phyloP scores from a whole-genome alignment of 202 grass and related monocot species.

The Hordeum pubiflorum region DNA sequence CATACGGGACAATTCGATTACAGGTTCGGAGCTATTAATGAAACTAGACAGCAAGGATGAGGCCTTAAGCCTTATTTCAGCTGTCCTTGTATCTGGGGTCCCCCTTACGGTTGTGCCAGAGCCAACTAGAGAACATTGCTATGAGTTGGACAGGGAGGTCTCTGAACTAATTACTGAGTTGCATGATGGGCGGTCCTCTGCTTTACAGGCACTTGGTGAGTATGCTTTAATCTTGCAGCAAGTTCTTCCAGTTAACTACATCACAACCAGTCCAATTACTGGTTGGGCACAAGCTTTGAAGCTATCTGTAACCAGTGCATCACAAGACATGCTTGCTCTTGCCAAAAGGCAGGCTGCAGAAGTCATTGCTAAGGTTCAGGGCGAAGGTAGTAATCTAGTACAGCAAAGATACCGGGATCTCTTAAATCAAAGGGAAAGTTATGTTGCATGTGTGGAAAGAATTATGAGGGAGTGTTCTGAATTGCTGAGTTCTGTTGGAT shows the following conservation, averaged over 20 bases:
- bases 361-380: conserved; percentile 71
- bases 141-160: conserved; percentile 88
- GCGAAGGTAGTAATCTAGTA: conserved; percentile 64
- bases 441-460: conserved; percentile 59
- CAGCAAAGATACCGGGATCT: conserved; percentile 77
- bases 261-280: conserved; percentile 72
- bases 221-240: conserved; percentile 72
- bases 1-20: conserved; percentile 55
- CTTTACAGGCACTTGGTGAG: conserved; percentile 57
- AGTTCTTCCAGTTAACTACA: conserved; percentile 77
- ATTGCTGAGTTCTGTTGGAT: conserved; percentile 74
- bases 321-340: conserved; percentile 80
- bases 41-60: conserved; percentile 53
- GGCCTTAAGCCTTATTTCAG: conserved; percentile 69
- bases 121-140: conserved; percentile 74
- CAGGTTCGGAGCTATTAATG: conserved; percentile 29
- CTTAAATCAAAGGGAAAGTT: conserved; percentile 73
- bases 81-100: conserved; percentile 72
- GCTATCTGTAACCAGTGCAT: conserved; percentile 59
- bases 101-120: conserved; percentile 93
- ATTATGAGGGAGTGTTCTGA: conserved; percentile 65
- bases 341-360: conserved; percentile 75
- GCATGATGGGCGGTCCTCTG: conserved; percentile 63
- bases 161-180: conserved; percentile 71
- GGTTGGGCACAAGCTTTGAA: conserved; percentile 89